Evolutionary conservation across 805 yeast species (phyloP).

Genomic region (Myxozyma monticola): DNA sequence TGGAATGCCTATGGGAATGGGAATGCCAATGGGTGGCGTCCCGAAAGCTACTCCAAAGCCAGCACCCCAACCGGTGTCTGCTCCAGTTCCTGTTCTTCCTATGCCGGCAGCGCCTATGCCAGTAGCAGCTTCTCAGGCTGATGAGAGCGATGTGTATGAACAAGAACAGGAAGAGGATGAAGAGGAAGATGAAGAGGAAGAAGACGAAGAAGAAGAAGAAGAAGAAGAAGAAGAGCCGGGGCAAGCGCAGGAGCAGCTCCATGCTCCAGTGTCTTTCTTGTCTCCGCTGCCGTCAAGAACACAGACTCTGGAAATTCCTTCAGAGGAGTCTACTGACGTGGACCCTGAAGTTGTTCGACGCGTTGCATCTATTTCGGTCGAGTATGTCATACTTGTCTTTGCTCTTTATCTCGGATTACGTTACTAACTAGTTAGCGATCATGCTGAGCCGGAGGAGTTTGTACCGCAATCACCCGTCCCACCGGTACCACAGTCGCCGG

Average conservation of each 20-base stretch:
- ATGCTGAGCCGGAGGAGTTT: too few relatives aligned
- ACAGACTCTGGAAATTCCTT: not conserved
- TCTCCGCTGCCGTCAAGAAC: not conserved
- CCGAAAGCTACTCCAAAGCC: conserved; percentile 7
- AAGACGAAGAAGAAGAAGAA: not conserved
- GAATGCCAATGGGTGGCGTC: conserved; percentile 34
- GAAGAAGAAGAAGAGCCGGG: conserved; percentile 8
- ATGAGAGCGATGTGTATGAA: conserved; percentile 3
- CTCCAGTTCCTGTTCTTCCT: conserved; percentile 46
- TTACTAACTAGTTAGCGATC: too few relatives aligned
- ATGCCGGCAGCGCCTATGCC: conserved; percentile 11
- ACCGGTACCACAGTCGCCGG: conserved; percentile 1
- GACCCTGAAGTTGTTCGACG: too few relatives aligned
- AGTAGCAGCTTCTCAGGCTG: conserved; percentile 16
- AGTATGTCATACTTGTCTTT: too few relatives aligned
- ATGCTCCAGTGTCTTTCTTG: not conserved
- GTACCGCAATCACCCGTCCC: too few relatives aligned
- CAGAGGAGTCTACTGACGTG: too few relatives aligned
- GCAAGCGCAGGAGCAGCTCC: not conserved
- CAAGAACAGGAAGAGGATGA: conserved; percentile 2
- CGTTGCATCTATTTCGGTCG: too few relatives aligned
- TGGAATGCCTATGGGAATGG: conserved; percentile 32
- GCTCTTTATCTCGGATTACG: too few relatives aligned
- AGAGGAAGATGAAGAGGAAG: conserved; percentile 6
- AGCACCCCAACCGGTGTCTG: conserved; percentile 23